phyloP scores from a whole-genome alignment of 2,329 filamentous ascomycete genomes.

The Fusarium chlamydosporum region DNA sequence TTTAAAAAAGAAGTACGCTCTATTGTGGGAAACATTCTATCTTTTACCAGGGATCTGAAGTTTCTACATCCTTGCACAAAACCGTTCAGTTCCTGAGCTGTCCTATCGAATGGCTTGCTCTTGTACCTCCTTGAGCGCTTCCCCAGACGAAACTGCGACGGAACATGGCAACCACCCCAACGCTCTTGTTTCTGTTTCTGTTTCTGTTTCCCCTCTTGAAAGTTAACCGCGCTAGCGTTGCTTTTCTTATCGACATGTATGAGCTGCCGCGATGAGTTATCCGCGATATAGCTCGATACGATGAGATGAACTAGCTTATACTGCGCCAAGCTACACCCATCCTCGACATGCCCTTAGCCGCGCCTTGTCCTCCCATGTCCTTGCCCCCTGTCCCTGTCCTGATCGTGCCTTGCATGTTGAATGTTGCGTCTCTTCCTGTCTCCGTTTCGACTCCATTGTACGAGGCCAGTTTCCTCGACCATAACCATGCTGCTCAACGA shows the following conservation, averaged over 20 bases:
- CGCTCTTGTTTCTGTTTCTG: conserved; percentile 28
- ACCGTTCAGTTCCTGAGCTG: conserved; percentile 12
- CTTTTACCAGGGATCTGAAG: conserved; percentile 5
- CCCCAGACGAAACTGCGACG: conserved; percentile 37
- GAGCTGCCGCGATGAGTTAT: conserved; percentile 31
- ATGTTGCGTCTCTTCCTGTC: conserved; percentile 22
- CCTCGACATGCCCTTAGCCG: conserved; percentile 35
- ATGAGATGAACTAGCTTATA: conserved; percentile 36
- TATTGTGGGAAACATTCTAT: conserved; percentile 12
- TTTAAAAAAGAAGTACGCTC: neutral
- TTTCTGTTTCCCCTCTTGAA: conserved; percentile 15
- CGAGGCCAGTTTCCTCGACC: conserved; percentile 49
- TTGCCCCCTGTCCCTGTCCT: conserved; percentile 4
- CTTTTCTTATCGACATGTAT: conserved; percentile 16
- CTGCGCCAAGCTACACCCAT: conserved; percentile 27
- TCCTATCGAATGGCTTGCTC: conserved; percentile 14
- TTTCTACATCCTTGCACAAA: conserved; percentile 19
- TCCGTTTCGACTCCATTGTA: conserved; percentile 28
- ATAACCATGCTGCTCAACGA: conserved; percentile 38
- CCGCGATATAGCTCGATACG: conserved; percentile 41
- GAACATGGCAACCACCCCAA: neutral
- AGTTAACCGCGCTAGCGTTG: conserved; percentile 27
- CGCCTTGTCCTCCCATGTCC: conserved; percentile 32
- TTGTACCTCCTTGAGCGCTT: conserved; percentile 39
- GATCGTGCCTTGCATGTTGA: conserved; percentile 33